Evolutionary conservation across 345 rosid genomes (phyloP).

Genomic region (Ceriops decandra): DNA sequence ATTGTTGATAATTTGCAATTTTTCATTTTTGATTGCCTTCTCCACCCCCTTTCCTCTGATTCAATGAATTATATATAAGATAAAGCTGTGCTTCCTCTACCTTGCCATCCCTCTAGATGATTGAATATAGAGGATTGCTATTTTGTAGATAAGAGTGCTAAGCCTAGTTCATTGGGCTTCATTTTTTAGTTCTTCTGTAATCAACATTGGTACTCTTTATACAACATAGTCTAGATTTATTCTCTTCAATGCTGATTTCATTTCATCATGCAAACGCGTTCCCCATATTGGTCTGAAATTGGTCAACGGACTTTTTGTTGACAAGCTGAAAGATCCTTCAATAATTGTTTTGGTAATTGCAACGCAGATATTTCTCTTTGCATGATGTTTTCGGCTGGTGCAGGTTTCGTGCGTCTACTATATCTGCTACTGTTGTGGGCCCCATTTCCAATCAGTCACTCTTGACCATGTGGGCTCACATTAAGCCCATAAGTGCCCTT

Average conservation of each 20-base stretch:
- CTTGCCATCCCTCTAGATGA: conserved; percentile 27
- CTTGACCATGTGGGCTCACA: no score
- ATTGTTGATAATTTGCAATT: conserved; percentile 48
- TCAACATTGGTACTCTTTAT: background rate
- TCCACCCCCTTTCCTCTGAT: conserved; percentile 17
- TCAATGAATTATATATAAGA: conserved; percentile 40
- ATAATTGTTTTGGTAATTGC: no score
- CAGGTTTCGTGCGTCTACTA: no score
- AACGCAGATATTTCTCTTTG: no score
- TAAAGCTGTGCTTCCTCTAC: conserved; percentile 38
- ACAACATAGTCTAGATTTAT: background rate
- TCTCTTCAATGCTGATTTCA: background rate
- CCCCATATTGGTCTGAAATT: no score
- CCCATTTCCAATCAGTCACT: no score
- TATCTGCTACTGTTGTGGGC: no score
- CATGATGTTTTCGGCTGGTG: no score
- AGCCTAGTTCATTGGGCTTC: conserved; percentile 15
- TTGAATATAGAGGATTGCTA: conserved; percentile 32
- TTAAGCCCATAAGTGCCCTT: background rate
- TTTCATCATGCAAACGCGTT: background rate
- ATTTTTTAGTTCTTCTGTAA: conserved; percentile 13
- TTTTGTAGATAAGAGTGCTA: conserved; percentile 53
- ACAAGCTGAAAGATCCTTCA: no score
- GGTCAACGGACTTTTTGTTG: no score
- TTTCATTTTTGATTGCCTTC: conserved; percentile 17